Evolutionary conservation across 192 early-diverging fungal genomes (phyloP), one percentile per base, ranked within the genome.

Genomic region (Diversispora epigaea): DNA sequence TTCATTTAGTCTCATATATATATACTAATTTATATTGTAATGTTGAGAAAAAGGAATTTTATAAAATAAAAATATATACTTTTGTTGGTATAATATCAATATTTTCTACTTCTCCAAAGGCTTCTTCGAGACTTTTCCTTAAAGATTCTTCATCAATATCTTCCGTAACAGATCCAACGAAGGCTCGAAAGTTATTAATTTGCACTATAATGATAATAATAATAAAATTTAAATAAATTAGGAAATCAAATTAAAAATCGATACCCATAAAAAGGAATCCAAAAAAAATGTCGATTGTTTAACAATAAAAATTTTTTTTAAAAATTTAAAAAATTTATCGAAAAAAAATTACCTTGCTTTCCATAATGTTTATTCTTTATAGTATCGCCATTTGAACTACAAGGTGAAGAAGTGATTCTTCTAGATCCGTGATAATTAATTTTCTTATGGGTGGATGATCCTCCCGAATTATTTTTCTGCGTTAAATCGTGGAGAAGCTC

Each of bases 1-100:
- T 2, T 32, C 25, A 32, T 32, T 32, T 32, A 32, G 25, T 32
- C 25, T 32, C 25, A 32, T 32, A 2, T 32, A 32, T 32, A 32
- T 32, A 32, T 32, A 32, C 2, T 0, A 32, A 32, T 32, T 32
- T 32, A 32, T 1, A 32, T 32, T 32, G 2, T 1, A 32, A 32
- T 32, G 25, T 32, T 32, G 25, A 32, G 25, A 32, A 32, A 2
- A 32, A 32, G 25, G 25, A 32, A 32, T 32, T 32, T 32, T 32
- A 32, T 32, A 32, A 32, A 32, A 32, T 32, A 0, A 32, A 32
- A 15, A 64, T 63, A 32, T 32, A n/a, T 40, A 64, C 62, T n/a
- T 64, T 64, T 14, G 62, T 41, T n/a, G 62, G n/a, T 64, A 64
- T 64, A 12, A 64, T 64, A 64, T 64, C 62, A 40, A 64, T 64